A percentile compares a stretch with the other conserved stretches of the same genome.
Evolutionary conservation across 164 flowering plant species (phyloP).

Genomic region (Tetrastigma voinierianum): DNA sequence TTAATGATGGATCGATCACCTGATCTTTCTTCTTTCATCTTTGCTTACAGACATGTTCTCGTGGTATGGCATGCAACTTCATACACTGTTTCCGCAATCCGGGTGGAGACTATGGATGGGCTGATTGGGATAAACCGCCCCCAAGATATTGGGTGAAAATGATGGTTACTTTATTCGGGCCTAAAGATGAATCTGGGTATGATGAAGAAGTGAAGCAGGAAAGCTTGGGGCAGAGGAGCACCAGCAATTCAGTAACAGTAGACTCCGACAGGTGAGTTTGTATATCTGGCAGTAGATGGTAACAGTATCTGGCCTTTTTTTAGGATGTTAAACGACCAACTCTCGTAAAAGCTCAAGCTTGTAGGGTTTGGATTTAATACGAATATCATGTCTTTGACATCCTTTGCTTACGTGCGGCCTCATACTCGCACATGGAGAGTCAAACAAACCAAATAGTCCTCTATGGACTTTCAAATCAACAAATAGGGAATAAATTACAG

Average conservation of each 20-base stretch:
- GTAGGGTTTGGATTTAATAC: too few relatives aligned
- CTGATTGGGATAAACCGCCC: slow-evolving; percentile 93
- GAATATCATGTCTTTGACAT: too few relatives aligned
- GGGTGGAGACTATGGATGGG: slow-evolving; percentile 99
- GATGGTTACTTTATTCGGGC: slow-evolving; percentile 85
- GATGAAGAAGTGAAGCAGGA: slow-evolving; percentile 30
- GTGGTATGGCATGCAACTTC: slow-evolving; percentile 89
- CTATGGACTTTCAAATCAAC: too few relatives aligned
- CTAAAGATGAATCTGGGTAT: slow-evolving; percentile 42
- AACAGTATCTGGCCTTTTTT: neutral
- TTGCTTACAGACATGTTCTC: slow-evolving; percentile 70
- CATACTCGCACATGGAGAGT: too few relatives aligned
- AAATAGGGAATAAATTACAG: too few relatives aligned
- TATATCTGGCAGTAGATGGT: neutral
- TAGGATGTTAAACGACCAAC: too few relatives aligned
- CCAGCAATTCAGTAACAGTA: slow-evolving; percentile 19
- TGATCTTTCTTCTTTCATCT: neutral
- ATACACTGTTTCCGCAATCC: slow-evolving; percentile 96
- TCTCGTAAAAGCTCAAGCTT: neutral
- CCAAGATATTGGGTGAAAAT: slow-evolving; percentile 77
- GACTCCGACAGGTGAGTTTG: slow-evolving; percentile 30
- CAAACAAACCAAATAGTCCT: too few relatives aligned
- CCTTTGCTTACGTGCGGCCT: too few relatives aligned
- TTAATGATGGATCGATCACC: neutral
- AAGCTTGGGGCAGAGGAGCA: slow-evolving; percentile 13